These are phyloP conservation scores for Moesziomyces sp. DNA, from an alignment of 1,284 basidiomycete genomes.

Conservation along the genomic window DNA sequence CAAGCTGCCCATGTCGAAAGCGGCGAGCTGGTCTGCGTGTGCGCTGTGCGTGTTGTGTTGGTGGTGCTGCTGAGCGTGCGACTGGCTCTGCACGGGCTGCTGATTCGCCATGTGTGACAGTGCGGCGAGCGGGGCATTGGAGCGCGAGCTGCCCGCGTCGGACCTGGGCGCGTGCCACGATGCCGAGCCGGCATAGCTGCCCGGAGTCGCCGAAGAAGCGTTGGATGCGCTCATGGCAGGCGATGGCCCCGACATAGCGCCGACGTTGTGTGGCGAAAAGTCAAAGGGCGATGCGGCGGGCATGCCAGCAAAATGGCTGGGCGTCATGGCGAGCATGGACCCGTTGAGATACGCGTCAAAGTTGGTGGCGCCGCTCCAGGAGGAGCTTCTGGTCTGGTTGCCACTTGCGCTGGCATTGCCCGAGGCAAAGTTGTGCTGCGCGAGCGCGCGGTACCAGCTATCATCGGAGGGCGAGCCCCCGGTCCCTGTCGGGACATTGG, in stretches of 20 bases:
- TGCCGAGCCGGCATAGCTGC: conserved; percentile 29
- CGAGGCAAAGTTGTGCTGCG: conserved; percentile 22
- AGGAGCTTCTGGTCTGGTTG: conserved; percentile 33
- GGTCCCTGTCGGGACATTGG: conserved; percentile 2
- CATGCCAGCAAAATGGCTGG: conserved; percentile 21
- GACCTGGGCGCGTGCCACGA: conserved; percentile 28
- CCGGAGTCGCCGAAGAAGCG: conserved; percentile 28
- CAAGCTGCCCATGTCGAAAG: conserved; percentile 19
- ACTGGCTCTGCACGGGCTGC: conserved; percentile 2
- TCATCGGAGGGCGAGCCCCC: conserved; percentile 20
- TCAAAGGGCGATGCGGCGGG: conserved; percentile 32
- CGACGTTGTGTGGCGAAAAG: conserved; percentile 27
- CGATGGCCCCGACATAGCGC: conserved; percentile 15
- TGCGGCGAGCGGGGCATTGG: conserved; percentile 13
- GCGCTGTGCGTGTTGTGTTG: conserved; percentile 3
- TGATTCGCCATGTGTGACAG: not conserved
- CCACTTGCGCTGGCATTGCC: conserved; percentile 4
- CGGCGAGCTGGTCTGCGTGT: conserved; percentile 16
- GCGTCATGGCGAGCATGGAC: conserved; percentile 42
- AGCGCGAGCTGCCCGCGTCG: conserved; percentile 21
- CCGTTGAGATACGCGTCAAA: conserved; percentile 40
- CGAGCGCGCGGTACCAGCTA: conserved; percentile 31
- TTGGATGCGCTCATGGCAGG: conserved; percentile 23
- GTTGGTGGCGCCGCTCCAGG: conserved; percentile 32
- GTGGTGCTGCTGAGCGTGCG: conserved; percentile 8